These are phyloP conservation scores for Dentipellis fragilis DNA, from an alignment of 768 basidiomycete species.

Conservation along the genomic window DNA sequence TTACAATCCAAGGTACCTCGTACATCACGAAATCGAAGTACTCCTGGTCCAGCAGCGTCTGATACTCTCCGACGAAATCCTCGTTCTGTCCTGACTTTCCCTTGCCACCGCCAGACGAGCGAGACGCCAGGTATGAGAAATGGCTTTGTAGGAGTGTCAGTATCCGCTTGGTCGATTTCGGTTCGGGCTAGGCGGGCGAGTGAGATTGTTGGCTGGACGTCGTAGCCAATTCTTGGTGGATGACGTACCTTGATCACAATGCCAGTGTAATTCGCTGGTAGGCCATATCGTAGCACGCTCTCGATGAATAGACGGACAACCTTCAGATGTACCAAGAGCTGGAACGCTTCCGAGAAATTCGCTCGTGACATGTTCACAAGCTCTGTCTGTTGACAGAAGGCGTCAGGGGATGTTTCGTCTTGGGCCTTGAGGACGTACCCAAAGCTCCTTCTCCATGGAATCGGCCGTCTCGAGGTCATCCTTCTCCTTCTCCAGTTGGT, in stretches of 20 bases:
- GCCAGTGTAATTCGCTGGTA: conserved; percentile 85
- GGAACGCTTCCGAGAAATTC: conserved; percentile 95
- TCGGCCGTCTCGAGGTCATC: conserved; percentile 75
- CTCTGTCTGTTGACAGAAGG: conserved; percentile 54
- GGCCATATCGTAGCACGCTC: conserved; percentile 89
- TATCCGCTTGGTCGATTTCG: conserved; percentile 73
- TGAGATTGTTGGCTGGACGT: too few relatives aligned
- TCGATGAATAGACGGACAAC: conserved; percentile 87
- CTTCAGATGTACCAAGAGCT: conserved; percentile 89
- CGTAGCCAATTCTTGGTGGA: not conserved
- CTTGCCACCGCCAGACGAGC: conserved; percentile 42
- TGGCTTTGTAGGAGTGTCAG: conserved; percentile 64
- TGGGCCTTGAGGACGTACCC: conserved; percentile 48
- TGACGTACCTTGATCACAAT: conserved; percentile 61
- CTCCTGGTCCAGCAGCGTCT: conserved; percentile 89
- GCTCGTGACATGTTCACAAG: conserved; percentile 82
- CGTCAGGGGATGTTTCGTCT: not conserved
- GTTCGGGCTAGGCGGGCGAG: conserved; percentile 55
- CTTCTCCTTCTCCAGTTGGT: conserved; percentile 67
- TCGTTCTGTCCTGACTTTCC: conserved; percentile 36
- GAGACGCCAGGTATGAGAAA: conserved; percentile 73
- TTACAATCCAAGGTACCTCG: conserved; percentile 85
- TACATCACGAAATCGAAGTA: conserved; percentile 92
- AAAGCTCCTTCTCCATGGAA: conserved; percentile 89
- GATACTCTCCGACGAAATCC: conserved; percentile 86